Evolutionary conservation across 164 flowering plant genomes (phyloP).

Genomic region (Chimonanthus praecox): DNA sequence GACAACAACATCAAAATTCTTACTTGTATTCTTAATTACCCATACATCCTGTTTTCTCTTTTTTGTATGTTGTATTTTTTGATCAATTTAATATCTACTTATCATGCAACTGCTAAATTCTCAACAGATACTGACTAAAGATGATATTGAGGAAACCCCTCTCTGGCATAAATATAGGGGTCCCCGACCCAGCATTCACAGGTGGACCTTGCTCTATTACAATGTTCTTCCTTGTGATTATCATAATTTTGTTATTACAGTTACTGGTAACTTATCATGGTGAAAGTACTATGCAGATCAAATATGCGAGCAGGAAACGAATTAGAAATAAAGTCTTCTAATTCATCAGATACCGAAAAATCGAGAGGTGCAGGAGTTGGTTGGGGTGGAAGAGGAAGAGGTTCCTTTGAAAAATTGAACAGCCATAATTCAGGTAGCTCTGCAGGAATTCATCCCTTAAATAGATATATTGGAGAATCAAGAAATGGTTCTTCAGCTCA

Average conservation of each 20-base stretch:
- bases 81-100: not conserved
- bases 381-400: conserved; percentile 4
- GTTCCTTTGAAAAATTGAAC: not conserved
- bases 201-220: not conserved
- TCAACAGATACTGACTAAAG: conserved; percentile 25
- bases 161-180: conserved; percentile 37
- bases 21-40: not conserved
- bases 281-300: not conserved
- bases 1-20: not conserved
- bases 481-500: not conserved
- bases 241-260: not conserved
- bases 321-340: not conserved
- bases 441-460: not conserved
- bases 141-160: conserved; percentile 12
- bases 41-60: not conserved
- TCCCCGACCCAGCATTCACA: not conserved
- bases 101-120: not conserved
- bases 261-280: not conserved
- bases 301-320: not conserved
- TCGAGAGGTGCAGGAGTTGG: not conserved
- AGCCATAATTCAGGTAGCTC: not conserved
- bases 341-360: not conserved
- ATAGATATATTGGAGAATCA: not conserved
- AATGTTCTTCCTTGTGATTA: not conserved
- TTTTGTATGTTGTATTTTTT: not conserved